A percentile compares a stretch with the other conserved stretches of the same genome.
Evolutionary conservation across 139 green algal species (phyloP).

Genomic region (Volvox africanus): DNA sequence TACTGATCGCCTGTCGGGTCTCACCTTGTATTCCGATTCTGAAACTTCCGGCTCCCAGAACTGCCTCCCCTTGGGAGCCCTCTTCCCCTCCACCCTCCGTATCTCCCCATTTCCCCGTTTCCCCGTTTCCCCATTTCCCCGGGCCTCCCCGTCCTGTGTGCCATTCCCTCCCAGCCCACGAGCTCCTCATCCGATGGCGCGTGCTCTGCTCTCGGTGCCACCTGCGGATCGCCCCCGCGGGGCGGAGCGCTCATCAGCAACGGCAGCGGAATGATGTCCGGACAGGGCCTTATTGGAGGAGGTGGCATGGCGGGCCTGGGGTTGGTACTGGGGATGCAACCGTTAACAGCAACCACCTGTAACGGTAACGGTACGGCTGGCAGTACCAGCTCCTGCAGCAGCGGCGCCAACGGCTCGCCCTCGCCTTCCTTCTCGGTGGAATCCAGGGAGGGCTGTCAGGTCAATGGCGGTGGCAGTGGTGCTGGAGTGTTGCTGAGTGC

Average conservation of each 20-base stretch:
- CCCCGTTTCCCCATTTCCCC: no score
- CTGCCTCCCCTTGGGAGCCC: no score
- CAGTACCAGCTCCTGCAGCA: conserved; percentile 24
- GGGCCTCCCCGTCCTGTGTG: not conserved
- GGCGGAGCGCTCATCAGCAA: not conserved
- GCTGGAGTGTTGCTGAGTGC: not conserved
- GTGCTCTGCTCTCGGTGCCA: not conserved
- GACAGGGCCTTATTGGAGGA: not conserved
- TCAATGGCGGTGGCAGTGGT: not conserved
- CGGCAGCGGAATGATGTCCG: conserved; percentile 3
- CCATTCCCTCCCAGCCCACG: not conserved
- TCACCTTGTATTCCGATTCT: no score
- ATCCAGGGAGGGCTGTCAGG: conserved; percentile 6
- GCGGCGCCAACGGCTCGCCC: conserved; percentile 16
- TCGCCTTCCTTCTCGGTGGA: conserved; percentile 3
- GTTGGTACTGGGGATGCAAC: not conserved
- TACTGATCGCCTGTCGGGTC: no score
- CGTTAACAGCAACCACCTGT: not conserved
- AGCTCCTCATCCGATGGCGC: conserved; percentile 11
- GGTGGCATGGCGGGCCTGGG: not conserved
- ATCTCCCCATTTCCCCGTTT: no score
- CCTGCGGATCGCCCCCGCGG: not conserved
- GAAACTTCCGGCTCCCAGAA: no score
- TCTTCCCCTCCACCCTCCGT: no score
- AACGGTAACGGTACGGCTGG: not conserved